These are phyloP conservation scores for Ustilago trichophora DNA, from an alignment of 1,284 basidiomycete genomes.

Conservation along the genomic window DNA sequence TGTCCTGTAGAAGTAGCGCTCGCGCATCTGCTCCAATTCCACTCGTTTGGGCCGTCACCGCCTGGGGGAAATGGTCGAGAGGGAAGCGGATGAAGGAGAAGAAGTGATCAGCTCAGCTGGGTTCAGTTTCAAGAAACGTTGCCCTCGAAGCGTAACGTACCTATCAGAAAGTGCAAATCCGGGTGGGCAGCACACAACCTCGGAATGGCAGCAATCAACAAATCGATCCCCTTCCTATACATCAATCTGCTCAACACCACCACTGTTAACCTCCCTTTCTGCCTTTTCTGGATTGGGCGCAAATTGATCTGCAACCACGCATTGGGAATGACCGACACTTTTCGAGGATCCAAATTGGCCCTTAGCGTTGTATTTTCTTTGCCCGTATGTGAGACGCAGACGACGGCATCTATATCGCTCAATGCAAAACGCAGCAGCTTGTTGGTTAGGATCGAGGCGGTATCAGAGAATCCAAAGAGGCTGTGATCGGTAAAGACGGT, in stretches of 20 bases:
- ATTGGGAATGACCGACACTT: conserved; percentile 77
- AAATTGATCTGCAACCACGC: conserved; percentile 90
- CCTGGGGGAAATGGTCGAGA: conserved; percentile 15
- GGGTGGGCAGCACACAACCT: conserved; percentile 85
- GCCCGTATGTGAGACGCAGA: conserved; percentile 95
- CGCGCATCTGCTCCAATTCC: conserved; percentile 93
- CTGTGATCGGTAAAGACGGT: conserved; percentile 97
- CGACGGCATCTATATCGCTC: conserved; percentile 88
- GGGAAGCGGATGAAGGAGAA: background rate
- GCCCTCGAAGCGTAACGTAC: conserved; percentile 68
- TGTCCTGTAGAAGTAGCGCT: conserved; percentile 86
- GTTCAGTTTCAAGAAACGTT: too few relatives aligned
- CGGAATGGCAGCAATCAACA: conserved; percentile 90
- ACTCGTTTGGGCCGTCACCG: conserved; percentile 96
- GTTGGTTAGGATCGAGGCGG: conserved; percentile 94
- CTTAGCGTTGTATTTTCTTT: conserved; percentile 91
- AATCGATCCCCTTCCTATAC: conserved; percentile 95
- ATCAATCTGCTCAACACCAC: conserved; percentile 93
- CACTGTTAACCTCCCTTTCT: conserved; percentile 74
- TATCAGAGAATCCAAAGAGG: conserved; percentile 93
- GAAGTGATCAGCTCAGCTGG: background rate
- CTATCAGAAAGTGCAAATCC: conserved; percentile 86
- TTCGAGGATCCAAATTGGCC: conserved; percentile 70
- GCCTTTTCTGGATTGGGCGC: conserved; percentile 70
- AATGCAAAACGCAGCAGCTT: conserved; percentile 88